Evolutionary conservation across 306 rosid genomes (phyloP), one percentile per base, ranked within the genome.

Genomic region (Pterocarpus macrocarpus): DNA sequence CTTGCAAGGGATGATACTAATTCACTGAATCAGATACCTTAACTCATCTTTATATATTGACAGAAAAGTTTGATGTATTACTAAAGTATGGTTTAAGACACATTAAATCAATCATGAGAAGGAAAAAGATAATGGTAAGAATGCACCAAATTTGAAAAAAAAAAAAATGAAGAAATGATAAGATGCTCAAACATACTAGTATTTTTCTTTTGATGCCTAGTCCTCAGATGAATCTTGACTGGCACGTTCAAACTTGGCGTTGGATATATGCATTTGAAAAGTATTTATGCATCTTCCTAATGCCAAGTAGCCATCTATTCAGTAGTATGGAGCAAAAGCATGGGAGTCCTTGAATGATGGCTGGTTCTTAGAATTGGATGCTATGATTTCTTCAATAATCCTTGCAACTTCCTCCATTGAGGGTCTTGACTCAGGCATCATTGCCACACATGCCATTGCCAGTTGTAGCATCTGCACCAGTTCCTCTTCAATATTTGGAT

Each of bases 381-480:
- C 87, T 66, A 89, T 77, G 62, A 90, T 86, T 8, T 91, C 97
- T 81, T 91, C 97, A 1, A 95, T 91, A 87, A 89, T 88, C 67
- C 78, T 85, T 44, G 86, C 91, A 47, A 95, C 92, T 86, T 93
- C 97, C 43, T 82, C 95, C 97, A 95, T 92, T 2, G 92, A 81
- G 47, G 99, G 99, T 62, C 97, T 86, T 70, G 86, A 56, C 47
- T 93, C 99, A 0, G 99, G 96, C 67, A 82, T 75, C 85, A 34
- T 75, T 32, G 91, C 90, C n/a, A 93, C 99, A 34, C 99, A 93
- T 3, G 97, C 93, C 97, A 95, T 91, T 69, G 95, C 97, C 63
- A 95, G 86, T 82, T 95, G 97, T 77, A 95, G 90, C 97, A 93
- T 93, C 82, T 95, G 99, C 69, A 95, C 97, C 82, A 93, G 34